Conservation (phyloP, 768 basidiomycete species). For the Pleurotus citrinopileatus region DNA sequence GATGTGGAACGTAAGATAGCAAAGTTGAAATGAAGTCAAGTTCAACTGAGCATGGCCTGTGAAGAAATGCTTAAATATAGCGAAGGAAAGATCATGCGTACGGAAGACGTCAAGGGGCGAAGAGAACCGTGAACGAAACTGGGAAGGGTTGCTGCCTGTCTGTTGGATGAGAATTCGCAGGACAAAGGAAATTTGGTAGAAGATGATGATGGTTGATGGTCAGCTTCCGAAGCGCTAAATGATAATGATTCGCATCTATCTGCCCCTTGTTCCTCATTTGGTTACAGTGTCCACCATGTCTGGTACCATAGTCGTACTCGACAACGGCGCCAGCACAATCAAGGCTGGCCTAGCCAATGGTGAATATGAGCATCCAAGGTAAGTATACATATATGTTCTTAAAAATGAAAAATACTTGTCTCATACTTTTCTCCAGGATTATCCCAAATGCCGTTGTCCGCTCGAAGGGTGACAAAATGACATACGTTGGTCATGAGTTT, state of each 20-base stretch:
- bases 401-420: constrained; percentile 4
- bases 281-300: constrained; percentile 11
- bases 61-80: constrained; percentile 1
- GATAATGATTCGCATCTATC: too few species aligned
- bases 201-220: background rate
- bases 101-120: background rate
- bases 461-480: constrained; percentile 78
- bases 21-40: too few species aligned
- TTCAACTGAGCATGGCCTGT: background rate
- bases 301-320: constrained; percentile 58
- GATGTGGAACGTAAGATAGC: too few species aligned
- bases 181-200: background rate
- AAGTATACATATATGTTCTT: constrained; percentile 12
- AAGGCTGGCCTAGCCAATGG: constrained; percentile 61
- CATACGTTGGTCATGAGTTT: constrained; percentile 87
- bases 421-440: constrained; percentile 38
- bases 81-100: constrained; percentile 7
- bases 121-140: background rate
- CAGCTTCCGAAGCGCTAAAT: background rate
- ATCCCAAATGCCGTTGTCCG: constrained; percentile 82
- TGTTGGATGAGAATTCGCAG: constrained; percentile 5
- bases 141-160: background rate
- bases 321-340: constrained; percentile 85
- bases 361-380: constrained; percentile 26
- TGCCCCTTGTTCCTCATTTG: constrained; percentile 8